Evolutionary conservation across 2,329 filamentous ascomycete species (phyloP).

Genomic region (Fusarium coicis): DNA sequence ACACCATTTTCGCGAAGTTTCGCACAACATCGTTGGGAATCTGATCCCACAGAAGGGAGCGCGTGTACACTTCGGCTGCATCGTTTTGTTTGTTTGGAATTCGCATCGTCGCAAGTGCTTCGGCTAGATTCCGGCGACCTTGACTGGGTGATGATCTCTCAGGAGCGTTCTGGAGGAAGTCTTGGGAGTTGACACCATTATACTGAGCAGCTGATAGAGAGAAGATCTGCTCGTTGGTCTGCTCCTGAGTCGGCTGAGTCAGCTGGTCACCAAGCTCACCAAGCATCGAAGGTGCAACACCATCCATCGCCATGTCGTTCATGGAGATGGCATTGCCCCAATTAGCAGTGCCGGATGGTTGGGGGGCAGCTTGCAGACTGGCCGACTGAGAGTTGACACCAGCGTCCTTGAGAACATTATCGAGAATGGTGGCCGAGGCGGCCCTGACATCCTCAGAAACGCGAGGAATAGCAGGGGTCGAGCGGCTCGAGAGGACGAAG

Average conservation of each 20-base stretch:
- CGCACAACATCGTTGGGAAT: slow-evolving; percentile 91
- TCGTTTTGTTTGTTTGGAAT: slow-evolving; percentile 72
- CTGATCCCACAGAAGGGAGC: slow-evolving; percentile 93
- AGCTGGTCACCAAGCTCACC: slow-evolving; percentile 75
- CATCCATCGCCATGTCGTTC: slow-evolving; percentile 51
- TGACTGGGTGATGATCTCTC: slow-evolving; percentile 65
- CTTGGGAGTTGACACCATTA: slow-evolving; percentile 75
- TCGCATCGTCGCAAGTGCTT: slow-evolving; percentile 84
- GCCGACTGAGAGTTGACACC: slow-evolving; percentile 64
- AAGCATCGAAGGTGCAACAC: slow-evolving; percentile 68
- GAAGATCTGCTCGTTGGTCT: slow-evolving; percentile 89
- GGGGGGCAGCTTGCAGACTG: slow-evolving; percentile 60
- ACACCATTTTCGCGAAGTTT: slow-evolving; percentile 92
- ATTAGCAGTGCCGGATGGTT: slow-evolving; percentile 60
- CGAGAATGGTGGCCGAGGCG: slow-evolving; percentile 79
- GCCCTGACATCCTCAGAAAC: slow-evolving; percentile 84
- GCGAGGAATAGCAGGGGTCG: slow-evolving; percentile 76
- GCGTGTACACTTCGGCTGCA: slow-evolving; percentile 89
- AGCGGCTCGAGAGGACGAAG: slow-evolving; percentile 90
- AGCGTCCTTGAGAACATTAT: slow-evolving; percentile 85
- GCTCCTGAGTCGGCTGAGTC: slow-evolving; percentile 81
- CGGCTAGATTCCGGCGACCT: slow-evolving; percentile 79
- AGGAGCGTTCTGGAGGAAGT: slow-evolving; percentile 71
- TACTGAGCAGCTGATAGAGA: slow-evolving; percentile 88
- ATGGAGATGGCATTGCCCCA: slow-evolving; percentile 55